phyloP scores from a whole-genome alignment of 352 stramenopile genomes.

The Globisporangium irregulare region DNA sequence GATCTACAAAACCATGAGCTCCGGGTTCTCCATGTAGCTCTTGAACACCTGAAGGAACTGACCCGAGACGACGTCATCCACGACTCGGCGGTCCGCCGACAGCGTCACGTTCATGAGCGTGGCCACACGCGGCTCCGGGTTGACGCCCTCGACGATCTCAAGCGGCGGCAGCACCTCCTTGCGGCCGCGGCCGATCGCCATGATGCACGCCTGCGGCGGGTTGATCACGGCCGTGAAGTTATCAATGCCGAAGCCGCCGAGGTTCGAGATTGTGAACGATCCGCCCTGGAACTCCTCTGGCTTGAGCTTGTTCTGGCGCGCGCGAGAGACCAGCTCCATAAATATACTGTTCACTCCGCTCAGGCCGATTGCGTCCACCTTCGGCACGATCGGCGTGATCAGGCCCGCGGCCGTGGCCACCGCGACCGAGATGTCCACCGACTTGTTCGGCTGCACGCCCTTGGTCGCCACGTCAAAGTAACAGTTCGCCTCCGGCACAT shows the following conservation, averaged over 20 bases:
- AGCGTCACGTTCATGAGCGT: slow-evolving; percentile 97
- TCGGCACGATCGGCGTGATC: slow-evolving; percentile 98
- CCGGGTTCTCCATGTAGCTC: slow-evolving; percentile 95
- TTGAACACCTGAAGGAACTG: slow-evolving; percentile 97
- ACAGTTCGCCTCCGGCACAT: slow-evolving; percentile 94
- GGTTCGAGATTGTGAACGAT: slow-evolving; percentile 99
- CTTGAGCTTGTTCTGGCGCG: slow-evolving; percentile 95
- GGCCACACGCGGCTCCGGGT: slow-evolving; percentile 83
- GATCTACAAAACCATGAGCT: slow-evolving; percentile 77
- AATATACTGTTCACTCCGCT: slow-evolving; percentile 94
- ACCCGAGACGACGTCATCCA: slow-evolving; percentile 95
- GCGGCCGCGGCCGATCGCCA: slow-evolving; percentile 95
- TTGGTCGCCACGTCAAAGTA: slow-evolving; percentile 64
- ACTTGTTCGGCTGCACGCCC: slow-evolving; percentile 79
- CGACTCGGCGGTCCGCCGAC: slow-evolving; percentile 95
- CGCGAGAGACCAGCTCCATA: slow-evolving; percentile 95
- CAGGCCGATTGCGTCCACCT: slow-evolving; percentile 93
- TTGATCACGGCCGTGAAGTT: slow-evolving; percentile 99
- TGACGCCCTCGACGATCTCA: slow-evolving; percentile 37
- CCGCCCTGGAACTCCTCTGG: slow-evolving; percentile 99
- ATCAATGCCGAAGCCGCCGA: slow-evolving; percentile 98
- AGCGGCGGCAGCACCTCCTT: slow-evolving; percentile 78
- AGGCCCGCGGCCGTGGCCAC: slow-evolving; percentile 97
- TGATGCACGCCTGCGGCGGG: slow-evolving; percentile 97
- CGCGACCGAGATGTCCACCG: slow-evolving; percentile 97